Evolutionary conservation across 805 yeast genomes (phyloP).

Genomic region (Schizosaccharomyces octosporus): DNA sequence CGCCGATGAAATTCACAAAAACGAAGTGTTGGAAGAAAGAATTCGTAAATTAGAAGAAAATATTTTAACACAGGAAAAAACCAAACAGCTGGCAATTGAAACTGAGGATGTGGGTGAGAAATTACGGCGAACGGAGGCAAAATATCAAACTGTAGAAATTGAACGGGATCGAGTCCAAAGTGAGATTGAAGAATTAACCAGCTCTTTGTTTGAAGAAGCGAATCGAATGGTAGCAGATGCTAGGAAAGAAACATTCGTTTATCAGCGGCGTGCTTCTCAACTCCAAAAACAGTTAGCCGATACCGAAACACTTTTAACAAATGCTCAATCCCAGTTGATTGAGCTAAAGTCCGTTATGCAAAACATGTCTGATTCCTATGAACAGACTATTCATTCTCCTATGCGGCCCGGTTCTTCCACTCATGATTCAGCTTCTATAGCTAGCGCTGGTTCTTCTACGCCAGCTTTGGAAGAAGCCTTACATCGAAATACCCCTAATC

Average conservation of each 20-base stretch:
- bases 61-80: conserved; percentile 4
- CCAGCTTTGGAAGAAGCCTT: neutral
- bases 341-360: conserved; percentile 28
- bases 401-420: neutral
- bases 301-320: conserved; percentile 35
- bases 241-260: conserved; percentile 34
- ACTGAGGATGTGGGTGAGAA: conserved; percentile 10
- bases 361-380: neutral
- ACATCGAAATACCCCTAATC: too few species aligned
- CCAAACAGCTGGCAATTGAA: conserved; percentile 1
- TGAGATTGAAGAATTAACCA: conserved; percentile 61
- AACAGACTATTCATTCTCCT: neutral
- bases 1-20: conserved; percentile 6
- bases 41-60: conserved; percentile 5
- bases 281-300: conserved; percentile 18
- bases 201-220: conserved; percentile 59
- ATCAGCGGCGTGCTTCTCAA: conserved; percentile 20
- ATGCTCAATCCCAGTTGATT: conserved; percentile 35
- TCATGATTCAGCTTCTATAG: neutral
- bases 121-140: conserved; percentile 14
- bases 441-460: neutral
- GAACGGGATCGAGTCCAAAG: conserved; percentile 36
- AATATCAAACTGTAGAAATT: conserved; percentile 24
- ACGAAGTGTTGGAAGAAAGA: conserved; percentile 4
- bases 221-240: conserved; percentile 65